Evolutionary conservation across 2,329 filamentous ascomycete species (phyloP), one percentile per base, ranked within the genome.

Genomic region (Orbilia blumenaviensis): DNA sequence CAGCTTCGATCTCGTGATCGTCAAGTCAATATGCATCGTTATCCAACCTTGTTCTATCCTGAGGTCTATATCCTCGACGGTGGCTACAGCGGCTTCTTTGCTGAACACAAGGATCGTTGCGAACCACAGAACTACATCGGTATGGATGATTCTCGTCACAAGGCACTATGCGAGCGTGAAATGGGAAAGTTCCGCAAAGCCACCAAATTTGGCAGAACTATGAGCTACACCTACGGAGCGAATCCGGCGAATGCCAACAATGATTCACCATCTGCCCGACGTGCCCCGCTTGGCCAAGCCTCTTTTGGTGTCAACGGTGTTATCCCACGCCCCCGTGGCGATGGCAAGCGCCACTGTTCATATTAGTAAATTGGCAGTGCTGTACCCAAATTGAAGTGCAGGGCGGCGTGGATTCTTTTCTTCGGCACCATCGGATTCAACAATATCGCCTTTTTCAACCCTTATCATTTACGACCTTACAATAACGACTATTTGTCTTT

Each of bases 11-110:
- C 93, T 76, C 90, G 92, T 82, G 95, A 99, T 83, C 92, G 95
- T 74, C 89, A 89, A 38, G 86, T 89, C 81, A 99, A 99, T 83
- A 89, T 89, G 64, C 92, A 95, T 82, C 87, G 88, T 79, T 77
- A 77, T 16, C 95, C 95, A 16, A 88, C 87, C 74, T 88, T 99
- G 76, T 93, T 91, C n/a, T 99, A 96, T 81, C 95, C 95, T 1
- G 95, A 99, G 83, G 90, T 98, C 78, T 99, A 99, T 83, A 97
- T 99, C 80, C 86, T 99, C 42, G 93, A 98, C 79, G 95, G 95
- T 76, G 95, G 95, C 46, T 99, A 99, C 85, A 97, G 93, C 83
- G 89, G 89, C 27, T 99, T 99, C 86, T 99, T 94, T 83, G 85
- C 88, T 23, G 86, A 92, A 78, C 89, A 97, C 82, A 89, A 90